These are phyloP conservation scores for Pelargonium australe DNA, from an alignment of 441 rosid species.

Conservation along the genomic window DNA sequence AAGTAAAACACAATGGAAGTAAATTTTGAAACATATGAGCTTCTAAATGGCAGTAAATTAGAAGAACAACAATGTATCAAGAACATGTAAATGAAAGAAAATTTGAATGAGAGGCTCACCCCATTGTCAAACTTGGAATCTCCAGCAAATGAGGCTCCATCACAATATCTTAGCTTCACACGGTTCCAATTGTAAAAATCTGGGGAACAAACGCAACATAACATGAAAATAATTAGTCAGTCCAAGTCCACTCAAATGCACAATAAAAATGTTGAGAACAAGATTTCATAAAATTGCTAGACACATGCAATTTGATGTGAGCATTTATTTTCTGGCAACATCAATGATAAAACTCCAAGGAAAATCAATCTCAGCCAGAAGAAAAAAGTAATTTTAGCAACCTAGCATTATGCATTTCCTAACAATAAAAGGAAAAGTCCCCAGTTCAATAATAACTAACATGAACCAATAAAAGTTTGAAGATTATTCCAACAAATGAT, in stretches of 20 bases:
- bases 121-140: slow-evolving; percentile 48
- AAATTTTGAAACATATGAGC: background rate
- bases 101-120: slow-evolving; percentile 33
- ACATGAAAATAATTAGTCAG: background rate
- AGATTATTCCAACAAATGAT: too few relatives aligned
- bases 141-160: slow-evolving; percentile 72
- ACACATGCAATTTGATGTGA: background rate
- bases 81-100: background rate
- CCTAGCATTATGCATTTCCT: too few relatives aligned
- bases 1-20: background rate
- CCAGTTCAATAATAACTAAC: too few relatives aligned
- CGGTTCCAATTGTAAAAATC: slow-evolving; percentile 78
- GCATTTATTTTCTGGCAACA: background rate
- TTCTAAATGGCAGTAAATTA: background rate
- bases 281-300: background rate
- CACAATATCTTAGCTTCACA: slow-evolving; percentile 66
- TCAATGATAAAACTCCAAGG: background rate
- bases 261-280: background rate
- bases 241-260: too few relatives aligned
- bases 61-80: background rate
- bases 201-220: slow-evolving; percentile 20
- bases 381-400: too few relatives aligned
- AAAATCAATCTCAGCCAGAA: too few relatives aligned
- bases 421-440: too few relatives aligned
- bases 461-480: too few relatives aligned